These are phyloP conservation scores for Brettanomyces nanus DNA, from an alignment of 805 yeast species.

Conservation along the genomic window DNA sequence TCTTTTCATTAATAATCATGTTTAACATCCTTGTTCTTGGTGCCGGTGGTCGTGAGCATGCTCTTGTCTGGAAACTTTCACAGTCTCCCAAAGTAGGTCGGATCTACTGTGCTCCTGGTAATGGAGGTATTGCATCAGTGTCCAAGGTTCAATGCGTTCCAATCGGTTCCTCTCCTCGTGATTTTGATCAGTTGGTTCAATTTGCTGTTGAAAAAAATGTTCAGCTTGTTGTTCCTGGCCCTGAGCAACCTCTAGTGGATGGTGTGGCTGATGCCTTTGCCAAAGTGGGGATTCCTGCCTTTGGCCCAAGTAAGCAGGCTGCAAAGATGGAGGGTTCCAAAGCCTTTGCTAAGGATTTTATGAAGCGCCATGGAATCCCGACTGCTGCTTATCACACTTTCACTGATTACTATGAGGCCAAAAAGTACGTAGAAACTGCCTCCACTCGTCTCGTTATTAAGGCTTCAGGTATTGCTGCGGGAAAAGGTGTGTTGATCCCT, in stretches of 20 bases:
- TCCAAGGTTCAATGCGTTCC: constrained; percentile 55
- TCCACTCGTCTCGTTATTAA: constrained; percentile 81
- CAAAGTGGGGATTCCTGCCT: constrained; percentile 85
- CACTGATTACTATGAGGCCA: constrained; percentile 68
- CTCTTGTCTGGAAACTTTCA: constrained; percentile 82
- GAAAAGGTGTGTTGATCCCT: constrained; percentile 96
- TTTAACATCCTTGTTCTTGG: constrained; percentile 77
- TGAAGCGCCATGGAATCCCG: constrained; percentile 88
- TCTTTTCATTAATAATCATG: too few relatives aligned
- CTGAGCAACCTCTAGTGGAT: constrained; percentile 98
- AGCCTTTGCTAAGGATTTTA: constrained; percentile 86
- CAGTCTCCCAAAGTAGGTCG: constrained; percentile 66
- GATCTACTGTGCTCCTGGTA: constrained; percentile 93
- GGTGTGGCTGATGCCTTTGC: constrained; percentile 72
- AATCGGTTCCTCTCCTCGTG: constrained; percentile 54
- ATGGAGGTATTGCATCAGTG: constrained; percentile 76
- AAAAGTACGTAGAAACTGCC: constrained; percentile 52
- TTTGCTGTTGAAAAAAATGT: constrained; percentile 67
- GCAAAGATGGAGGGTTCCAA: constrained; percentile 96
- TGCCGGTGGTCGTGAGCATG: constrained; percentile 99
- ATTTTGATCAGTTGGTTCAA: constrained; percentile 60
- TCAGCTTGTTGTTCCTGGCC: constrained; percentile 87
- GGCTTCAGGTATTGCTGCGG: constrained; percentile 98
- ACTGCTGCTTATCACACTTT: constrained; percentile 89
- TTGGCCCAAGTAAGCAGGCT: constrained; percentile 91